Evolutionary conservation across 1,284 basidiomycete genomes (phyloP).

Genomic region (Exobasidium rhododendri): DNA sequence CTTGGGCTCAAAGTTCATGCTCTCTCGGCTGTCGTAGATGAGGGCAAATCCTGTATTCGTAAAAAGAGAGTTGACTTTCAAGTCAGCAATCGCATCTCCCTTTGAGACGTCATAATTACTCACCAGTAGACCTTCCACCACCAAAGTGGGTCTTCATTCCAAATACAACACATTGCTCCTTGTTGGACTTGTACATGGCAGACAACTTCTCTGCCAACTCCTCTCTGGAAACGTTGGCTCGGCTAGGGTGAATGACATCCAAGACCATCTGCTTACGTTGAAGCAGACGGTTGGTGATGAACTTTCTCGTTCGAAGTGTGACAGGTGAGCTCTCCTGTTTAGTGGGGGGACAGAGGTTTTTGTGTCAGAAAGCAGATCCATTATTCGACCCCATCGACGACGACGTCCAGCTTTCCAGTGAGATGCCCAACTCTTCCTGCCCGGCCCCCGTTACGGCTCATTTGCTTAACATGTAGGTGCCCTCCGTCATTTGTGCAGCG

Average conservation of each 20-base stretch:
- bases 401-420: too few species aligned
- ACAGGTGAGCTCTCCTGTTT: conserved; percentile 65
- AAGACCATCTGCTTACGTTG: conserved; percentile 75
- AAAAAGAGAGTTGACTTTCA: not conserved
- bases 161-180: conserved; percentile 64
- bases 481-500: too few species aligned
- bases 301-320: conserved; percentile 97
- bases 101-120: not conserved
- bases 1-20: conserved; percentile 90
- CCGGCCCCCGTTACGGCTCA: too few species aligned
- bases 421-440: too few species aligned
- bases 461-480: too few species aligned
- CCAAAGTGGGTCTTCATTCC: conserved; percentile 84
- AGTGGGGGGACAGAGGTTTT: too few species aligned
- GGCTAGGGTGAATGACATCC: conserved; percentile 92
- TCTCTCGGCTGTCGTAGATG: conserved; percentile 94
- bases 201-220: conserved; percentile 94
- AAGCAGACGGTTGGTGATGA: conserved; percentile 97
- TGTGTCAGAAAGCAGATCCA: too few species aligned
- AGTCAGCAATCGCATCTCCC: not conserved
- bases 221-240: conserved; percentile 87
- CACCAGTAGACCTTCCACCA: conserved; percentile 88
- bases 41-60: conserved; percentile 67
- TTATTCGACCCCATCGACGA: too few species aligned
- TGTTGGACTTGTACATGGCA: conserved; percentile 64